Conservation (phyloP, 2,329 filamentous ascomycete species). For the Nannizzia gypsea region DNA sequence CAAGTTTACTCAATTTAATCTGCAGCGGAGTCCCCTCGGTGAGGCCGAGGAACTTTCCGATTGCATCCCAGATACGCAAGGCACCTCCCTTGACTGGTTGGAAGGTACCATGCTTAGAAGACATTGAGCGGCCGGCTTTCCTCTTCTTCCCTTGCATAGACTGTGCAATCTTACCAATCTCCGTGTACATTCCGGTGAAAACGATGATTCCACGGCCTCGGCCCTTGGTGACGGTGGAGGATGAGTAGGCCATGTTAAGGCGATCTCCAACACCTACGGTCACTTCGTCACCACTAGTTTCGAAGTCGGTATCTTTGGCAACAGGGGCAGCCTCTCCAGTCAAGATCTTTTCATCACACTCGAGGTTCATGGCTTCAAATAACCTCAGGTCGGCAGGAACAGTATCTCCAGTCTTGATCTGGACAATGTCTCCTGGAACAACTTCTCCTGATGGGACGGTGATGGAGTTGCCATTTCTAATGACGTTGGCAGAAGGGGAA, state of each 20-base stretch:
- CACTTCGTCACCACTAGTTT: constrained; percentile 18
- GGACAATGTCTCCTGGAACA: constrained; percentile 47
- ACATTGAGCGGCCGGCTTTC: constrained; percentile 31
- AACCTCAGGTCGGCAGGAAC: constrained; percentile 47
- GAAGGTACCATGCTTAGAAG: constrained; percentile 34
- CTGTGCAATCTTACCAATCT: constrained; percentile 49
- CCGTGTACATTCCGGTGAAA: constrained; percentile 49
- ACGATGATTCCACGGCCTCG: constrained; percentile 48
- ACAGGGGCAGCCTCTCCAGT: constrained; percentile 53
- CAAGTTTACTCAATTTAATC: constrained; percentile 73
- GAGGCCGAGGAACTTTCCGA: constrained; percentile 47
- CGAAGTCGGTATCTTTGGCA: constrained; percentile 36
- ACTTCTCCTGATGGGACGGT: constrained; percentile 45
- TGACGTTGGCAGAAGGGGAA: constrained; percentile 44
- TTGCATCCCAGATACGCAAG: constrained; percentile 37
- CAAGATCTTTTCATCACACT: constrained; percentile 56
- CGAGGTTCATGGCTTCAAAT: constrained; percentile 55
- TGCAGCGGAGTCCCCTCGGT: constrained; percentile 70
- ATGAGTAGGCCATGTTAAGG: constrained; percentile 50
- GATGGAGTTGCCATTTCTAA: constrained; percentile 44
- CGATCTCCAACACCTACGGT: constrained; percentile 44
- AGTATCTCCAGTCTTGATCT: constrained; percentile 44
- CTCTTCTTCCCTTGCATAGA: constrained; percentile 44
- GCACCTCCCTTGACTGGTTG: constrained; percentile 41
- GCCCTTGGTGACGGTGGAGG: constrained; percentile 49